Evolutionary conservation across 2,329 filamentous ascomycete genomes (phyloP).

Genomic region (Penicillium sp.): DNA sequence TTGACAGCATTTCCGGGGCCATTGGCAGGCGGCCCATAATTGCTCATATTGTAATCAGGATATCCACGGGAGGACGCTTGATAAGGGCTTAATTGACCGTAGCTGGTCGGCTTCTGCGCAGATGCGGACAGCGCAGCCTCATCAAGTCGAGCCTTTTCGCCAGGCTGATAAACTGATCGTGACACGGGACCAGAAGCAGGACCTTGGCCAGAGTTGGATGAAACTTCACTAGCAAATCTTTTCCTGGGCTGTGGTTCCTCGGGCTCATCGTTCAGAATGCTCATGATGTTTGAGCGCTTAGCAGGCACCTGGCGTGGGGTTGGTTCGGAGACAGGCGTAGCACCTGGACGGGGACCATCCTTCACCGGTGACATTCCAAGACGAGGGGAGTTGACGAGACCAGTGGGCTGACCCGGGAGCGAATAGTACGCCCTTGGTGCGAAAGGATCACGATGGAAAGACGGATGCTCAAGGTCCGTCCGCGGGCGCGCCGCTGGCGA

Average conservation of each 20-base stretch:
- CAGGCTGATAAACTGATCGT: constrained; percentile 26
- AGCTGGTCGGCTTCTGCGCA: constrained; percentile 24
- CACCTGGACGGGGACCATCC: constrained; percentile 30
- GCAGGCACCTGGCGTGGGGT: constrained; percentile 37
- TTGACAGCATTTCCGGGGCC: constrained; percentile 24
- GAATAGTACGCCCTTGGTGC: constrained; percentile 32
- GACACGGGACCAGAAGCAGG: constrained; percentile 21
- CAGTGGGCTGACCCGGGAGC: constrained; percentile 21
- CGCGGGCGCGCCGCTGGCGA: constrained; percentile 30
- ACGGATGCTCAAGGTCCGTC: constrained; percentile 29
- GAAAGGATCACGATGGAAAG: constrained; percentile 32
- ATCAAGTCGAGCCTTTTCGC: constrained; percentile 21
- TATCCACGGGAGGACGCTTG: constrained; percentile 27
- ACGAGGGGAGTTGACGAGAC: constrained; percentile 24
- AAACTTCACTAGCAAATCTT: constrained; percentile 38
- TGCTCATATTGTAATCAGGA: constrained; percentile 24
- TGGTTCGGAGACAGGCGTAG: constrained; percentile 30
- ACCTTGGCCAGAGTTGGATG: constrained; percentile 8
- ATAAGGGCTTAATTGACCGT: constrained; percentile 25
- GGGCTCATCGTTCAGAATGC: constrained; percentile 44
- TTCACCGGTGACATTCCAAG: constrained; percentile 32
- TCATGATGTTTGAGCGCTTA: constrained; percentile 47
- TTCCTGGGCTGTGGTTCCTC: constrained; percentile 44
- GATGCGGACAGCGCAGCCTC: constrained; percentile 17
- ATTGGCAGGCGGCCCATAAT: constrained; percentile 24